Conservation (phyloP, 331 rosid genomes). For the Malus hybrid region DNA sequence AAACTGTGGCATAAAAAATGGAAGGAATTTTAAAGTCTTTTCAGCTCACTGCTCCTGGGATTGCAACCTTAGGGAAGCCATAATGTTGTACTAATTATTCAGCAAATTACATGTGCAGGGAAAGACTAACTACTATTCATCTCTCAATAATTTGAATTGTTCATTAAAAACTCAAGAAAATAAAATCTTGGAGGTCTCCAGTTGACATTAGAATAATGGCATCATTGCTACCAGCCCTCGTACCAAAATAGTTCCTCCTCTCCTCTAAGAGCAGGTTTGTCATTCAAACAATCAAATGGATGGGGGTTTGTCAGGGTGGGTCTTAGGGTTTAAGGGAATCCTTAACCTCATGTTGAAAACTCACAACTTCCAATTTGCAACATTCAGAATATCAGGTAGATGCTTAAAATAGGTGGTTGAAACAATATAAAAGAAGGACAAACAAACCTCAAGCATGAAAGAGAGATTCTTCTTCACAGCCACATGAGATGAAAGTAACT, state of each 20-base stretch:
- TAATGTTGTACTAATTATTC: not conserved
- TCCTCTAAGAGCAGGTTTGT: not conserved
- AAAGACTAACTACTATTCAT: not conserved
- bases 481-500: conserved; percentile 28
- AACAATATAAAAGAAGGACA: not conserved
- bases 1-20: not conserved
- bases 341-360: not conserved
- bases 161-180: not conserved
- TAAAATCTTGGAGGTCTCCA: not conserved
- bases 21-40: not conserved
- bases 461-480: conserved; percentile 47
- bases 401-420: not conserved
- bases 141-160: not conserved
- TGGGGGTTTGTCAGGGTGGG: not conserved
- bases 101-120: not conserved
- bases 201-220: not conserved
- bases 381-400: not conserved
- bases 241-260: not conserved
- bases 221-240: not conserved
- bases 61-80: not conserved
- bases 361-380: not conserved
- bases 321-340: not conserved
- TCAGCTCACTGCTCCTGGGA: not conserved
- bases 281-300: not conserved
- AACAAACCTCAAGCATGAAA: conserved; percentile 69